Percentiles rank a stretch among this genome's conserved stretches.
Conservation (phyloP, 306 rosid species). For the Pachyrhizus erosus region DNA sequence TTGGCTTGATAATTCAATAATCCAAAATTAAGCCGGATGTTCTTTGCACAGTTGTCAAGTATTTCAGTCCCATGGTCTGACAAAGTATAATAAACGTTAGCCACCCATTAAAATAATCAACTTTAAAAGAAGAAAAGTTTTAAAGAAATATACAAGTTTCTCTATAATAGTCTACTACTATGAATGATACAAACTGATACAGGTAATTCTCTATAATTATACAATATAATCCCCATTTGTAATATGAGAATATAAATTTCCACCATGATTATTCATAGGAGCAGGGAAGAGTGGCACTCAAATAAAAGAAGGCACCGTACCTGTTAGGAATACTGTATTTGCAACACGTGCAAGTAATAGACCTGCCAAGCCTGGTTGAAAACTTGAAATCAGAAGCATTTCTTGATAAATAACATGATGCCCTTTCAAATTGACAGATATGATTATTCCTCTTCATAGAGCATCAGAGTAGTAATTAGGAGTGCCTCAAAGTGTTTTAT, state of each 20-base stretch:
- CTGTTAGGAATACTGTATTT: slow-evolving; percentile 74
- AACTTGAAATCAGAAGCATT: slow-evolving; percentile 43
- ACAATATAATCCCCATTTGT: neutral
- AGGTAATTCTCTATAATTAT: slow-evolving; percentile 13
- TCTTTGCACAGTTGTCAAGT: slow-evolving; percentile 82
- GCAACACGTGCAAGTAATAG: slow-evolving; percentile 74
- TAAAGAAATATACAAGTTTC: slow-evolving; percentile 11
- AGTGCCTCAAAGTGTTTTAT: slow-evolving; percentile 12
- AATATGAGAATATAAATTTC: slow-evolving; percentile 13
- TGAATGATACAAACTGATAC: neutral
- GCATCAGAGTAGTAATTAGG: slow-evolving; percentile 11
- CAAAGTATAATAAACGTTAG: slow-evolving; percentile 36
- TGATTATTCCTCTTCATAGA: slow-evolving; percentile 18
- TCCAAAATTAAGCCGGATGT: slow-evolving; percentile 70
- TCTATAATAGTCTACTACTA: neutral
- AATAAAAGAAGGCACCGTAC: slow-evolving; percentile 50
- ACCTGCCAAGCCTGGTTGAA: slow-evolving; percentile 80
- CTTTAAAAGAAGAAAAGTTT: slow-evolving; percentile 16
- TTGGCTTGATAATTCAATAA: slow-evolving; percentile 55
- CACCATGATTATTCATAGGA: neutral
- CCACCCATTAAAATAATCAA: slow-evolving; percentile 18
- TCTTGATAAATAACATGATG: slow-evolving; percentile 16
- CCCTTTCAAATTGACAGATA: slow-evolving; percentile 32
- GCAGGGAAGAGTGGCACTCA: slow-evolving; percentile 22
- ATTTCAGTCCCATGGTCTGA: slow-evolving; percentile 82